Percentiles rank a stretch among this genome's conserved stretches.
These are phyloP conservation scores for Oryza meyeriana DNA, from an alignment of 176 grass and related monocot species.

Conservation along the genomic window DNA sequence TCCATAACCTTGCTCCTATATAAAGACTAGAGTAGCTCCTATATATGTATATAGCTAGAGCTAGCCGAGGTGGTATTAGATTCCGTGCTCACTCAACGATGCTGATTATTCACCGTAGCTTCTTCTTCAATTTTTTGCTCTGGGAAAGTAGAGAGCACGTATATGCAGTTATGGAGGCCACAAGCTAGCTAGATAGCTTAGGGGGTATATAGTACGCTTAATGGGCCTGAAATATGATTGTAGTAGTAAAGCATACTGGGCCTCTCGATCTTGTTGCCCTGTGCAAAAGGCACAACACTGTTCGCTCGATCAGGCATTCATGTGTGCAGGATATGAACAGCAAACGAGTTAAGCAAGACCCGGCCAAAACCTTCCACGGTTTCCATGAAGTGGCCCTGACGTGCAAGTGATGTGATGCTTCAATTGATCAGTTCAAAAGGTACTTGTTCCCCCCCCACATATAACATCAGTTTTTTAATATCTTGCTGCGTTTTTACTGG, in stretches of 20 bases:
- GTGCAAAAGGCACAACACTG: slow-evolving; percentile 19
- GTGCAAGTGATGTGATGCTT: slow-evolving; percentile 32
- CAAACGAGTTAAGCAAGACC: background rate
- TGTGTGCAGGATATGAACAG: background rate
- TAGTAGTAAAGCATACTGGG: background rate
- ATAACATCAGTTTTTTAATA: background rate
- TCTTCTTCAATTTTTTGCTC: background rate
- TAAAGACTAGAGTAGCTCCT: background rate
- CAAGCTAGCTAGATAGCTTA: background rate
- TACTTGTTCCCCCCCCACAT: background rate
- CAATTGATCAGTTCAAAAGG: background rate
- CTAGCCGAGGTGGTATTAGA: background rate
- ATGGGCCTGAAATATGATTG: slow-evolving; percentile 19
- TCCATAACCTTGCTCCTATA: background rate
- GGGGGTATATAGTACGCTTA: background rate
- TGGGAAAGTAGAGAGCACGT: background rate
- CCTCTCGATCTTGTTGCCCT: slow-evolving; percentile 13
- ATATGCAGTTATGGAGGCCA: background rate
- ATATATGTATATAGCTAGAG: background rate
- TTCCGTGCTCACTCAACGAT: slow-evolving; percentile 12
- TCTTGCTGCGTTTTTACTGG: background rate
- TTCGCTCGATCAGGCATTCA: background rate
- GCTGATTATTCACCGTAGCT: background rate
- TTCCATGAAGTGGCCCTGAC: slow-evolving; percentile 11
- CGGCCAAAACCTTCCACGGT: background rate